A percentile compares a stretch with the other conserved stretches of the same genome.
These are phyloP conservation scores for Pichia sp. DNA, from an alignment of 1,139 yeast genomes.

Conservation along the genomic window DNA sequence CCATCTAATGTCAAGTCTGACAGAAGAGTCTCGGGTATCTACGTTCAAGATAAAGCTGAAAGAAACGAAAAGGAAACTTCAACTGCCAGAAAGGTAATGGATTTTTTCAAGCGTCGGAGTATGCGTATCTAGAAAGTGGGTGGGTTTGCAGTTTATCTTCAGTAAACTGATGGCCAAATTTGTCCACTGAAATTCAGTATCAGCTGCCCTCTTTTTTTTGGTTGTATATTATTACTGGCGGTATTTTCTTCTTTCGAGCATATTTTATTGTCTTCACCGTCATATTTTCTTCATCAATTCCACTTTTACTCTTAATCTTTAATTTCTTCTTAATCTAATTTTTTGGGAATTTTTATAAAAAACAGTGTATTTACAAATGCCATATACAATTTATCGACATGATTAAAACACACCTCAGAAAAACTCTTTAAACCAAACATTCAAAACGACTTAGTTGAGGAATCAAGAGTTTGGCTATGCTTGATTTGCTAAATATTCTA, in stretches of 20 bases:
- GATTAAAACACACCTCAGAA: too few relatives aligned
- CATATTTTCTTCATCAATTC: neutral
- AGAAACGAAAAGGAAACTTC: conserved; percentile 49
- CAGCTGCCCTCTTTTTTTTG: neutral
- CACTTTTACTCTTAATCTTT: neutral
- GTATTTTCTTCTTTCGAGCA: neutral
- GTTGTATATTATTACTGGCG: neutral
- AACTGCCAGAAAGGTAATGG: conserved; percentile 75
- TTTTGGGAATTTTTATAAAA: neutral
- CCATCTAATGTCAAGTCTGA: conserved; percentile 33
- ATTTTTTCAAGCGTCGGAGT: conserved; percentile 76
- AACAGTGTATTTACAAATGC: neutral
- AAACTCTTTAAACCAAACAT: too few relatives aligned
- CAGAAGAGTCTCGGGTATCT: conserved; percentile 17
- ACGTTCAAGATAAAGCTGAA: conserved; percentile 10
- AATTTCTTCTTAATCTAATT: neutral
- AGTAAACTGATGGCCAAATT: neutral
- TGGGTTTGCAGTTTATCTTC: neutral
- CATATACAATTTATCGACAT: neutral
- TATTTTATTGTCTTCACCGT: neutral
- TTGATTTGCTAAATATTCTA: too few relatives aligned
- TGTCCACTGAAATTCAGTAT: neutral
- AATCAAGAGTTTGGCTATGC: too few relatives aligned
- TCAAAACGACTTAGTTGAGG: too few relatives aligned
- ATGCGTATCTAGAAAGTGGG: conserved; percentile 33